A percentile compares a stretch with the other conserved stretches of the same genome.
These are phyloP conservation scores for Ramularia endophylla DNA, from an alignment of 2,329 filamentous ascomycete species.

Conservation along the genomic window DNA sequence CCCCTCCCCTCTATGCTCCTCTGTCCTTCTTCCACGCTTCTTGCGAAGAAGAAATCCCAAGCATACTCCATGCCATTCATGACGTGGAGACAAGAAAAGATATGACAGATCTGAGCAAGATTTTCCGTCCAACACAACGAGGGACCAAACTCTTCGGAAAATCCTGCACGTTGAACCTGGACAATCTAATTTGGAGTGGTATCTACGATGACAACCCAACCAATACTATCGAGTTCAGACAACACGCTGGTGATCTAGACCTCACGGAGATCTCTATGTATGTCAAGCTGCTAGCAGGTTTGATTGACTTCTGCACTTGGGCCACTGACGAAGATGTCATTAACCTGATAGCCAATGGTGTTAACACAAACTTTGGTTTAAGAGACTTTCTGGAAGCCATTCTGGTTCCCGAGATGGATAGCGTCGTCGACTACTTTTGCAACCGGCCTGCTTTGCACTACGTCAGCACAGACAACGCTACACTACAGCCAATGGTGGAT, in stretches of 20 bases:
- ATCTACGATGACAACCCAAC: not conserved
- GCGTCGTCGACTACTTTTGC: too few species aligned
- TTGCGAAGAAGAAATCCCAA: constrained; percentile 1
- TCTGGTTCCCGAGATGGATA: too few species aligned
- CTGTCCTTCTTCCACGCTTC: constrained; percentile 7
- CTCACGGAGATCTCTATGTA: constrained; percentile 20
- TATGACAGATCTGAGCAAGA: too few species aligned
- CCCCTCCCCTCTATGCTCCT: constrained; percentile 2
- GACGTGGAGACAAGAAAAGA: not conserved
- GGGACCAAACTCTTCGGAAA: constrained; percentile 10
- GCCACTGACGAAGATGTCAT: constrained; percentile 8
- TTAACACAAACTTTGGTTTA: too few species aligned
- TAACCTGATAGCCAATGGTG: too few species aligned
- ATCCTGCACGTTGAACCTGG: constrained; percentile 13
- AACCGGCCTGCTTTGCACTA: too few species aligned
- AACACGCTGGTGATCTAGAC: constrained; percentile 26
- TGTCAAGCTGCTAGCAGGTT: constrained; percentile 13
- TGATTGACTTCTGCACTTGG: too few species aligned
- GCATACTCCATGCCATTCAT: constrained; percentile 2
- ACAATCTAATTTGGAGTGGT: constrained; percentile 18
- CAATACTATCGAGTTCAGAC: constrained; percentile 30
- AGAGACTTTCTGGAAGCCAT: too few species aligned
- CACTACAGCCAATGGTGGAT: too few species aligned
- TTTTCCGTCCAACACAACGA: too few species aligned
- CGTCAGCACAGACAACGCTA: too few species aligned